A percentile compares a stretch with the other conserved stretches of the same genome.
phyloP scores from a whole-genome alignment of 1,284 basidiomycete species.

The Austroboletus rostrupii region DNA sequence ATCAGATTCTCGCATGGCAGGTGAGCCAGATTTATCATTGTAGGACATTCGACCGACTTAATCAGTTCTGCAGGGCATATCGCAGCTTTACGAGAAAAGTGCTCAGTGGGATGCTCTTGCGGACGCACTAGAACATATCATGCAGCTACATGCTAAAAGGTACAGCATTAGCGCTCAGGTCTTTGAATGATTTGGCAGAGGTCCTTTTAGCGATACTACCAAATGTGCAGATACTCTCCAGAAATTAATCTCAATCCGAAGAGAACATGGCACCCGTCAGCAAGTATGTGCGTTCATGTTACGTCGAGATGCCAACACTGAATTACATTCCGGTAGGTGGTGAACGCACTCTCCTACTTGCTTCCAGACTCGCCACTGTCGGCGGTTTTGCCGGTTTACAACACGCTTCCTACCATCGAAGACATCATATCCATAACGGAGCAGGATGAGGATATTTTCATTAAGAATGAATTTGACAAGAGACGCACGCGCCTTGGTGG shows the following conservation, averaged over 20 bases:
- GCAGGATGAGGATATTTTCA: conserved; percentile 53
- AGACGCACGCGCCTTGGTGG: conserved; percentile 74
- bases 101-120: conserved; percentile 61
- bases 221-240: conserved; percentile 82
- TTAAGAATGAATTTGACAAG: conserved; percentile 69
- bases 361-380: conserved; percentile 76
- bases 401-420: conserved; percentile 63
- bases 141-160: conserved; percentile 55
- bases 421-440: conserved; percentile 58
- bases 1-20: conserved; percentile 76
- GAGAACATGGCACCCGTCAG: conserved; percentile 55
- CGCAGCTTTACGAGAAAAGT: conserved; percentile 68
- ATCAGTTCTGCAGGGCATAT: conserved; percentile 51
- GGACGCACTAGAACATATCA: conserved; percentile 48
- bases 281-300: conserved; percentile 43
- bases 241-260: conserved; percentile 65
- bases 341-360: conserved; percentile 62
- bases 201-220: conserved; percentile 51
- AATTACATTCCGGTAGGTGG: conserved; percentile 51
- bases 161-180: conserved; percentile 31
- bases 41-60: not conserved
- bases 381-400: conserved; percentile 63
- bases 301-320: conserved; percentile 1
- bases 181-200: not conserved
- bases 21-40: conserved; percentile 35